phyloP scores from a whole-genome alignment of 31 red algal species.

The Odonthalia washingtoniensis region DNA sequence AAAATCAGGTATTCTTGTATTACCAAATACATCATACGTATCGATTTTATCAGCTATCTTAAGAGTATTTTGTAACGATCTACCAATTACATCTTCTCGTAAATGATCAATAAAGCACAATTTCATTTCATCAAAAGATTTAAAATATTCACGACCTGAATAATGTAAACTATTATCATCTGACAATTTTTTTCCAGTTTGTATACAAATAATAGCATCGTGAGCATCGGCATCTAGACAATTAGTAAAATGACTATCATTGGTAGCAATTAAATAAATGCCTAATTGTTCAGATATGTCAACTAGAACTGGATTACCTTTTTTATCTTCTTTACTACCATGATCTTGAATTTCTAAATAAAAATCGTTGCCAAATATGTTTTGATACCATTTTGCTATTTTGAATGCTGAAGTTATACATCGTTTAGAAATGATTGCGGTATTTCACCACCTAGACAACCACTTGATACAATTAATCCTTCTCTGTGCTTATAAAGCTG shows the following conservation, averaged over 20 bases:
- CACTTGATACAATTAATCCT: slow-evolving; percentile 87
- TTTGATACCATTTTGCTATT: slow-evolving; percentile 85
- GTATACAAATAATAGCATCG: slow-evolving; percentile 93
- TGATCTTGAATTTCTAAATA: slow-evolving; percentile 98
- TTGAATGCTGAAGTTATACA: slow-evolving; percentile 56
- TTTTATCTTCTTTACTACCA: slow-evolving; percentile 67
- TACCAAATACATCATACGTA: too few species aligned
- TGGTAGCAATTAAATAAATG: too few species aligned
- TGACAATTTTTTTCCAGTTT: slow-evolving; percentile 80
- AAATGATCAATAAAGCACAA: too few species aligned
- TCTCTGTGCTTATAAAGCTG: slow-evolving; percentile 78
- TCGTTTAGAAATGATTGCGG: slow-evolving; percentile 69
- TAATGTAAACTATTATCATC: slow-evolving; percentile 89
- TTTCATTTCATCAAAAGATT: slow-evolving; percentile 84
- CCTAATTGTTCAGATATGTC: too few species aligned
- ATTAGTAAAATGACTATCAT: too few species aligned
- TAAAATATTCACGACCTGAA: slow-evolving; percentile 90
- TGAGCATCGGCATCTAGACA: slow-evolving; percentile 83
- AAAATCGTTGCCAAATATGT: slow-evolving; percentile 92
- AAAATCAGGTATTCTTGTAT: too few species aligned
- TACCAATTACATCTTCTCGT: too few species aligned
- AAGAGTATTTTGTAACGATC: too few species aligned
- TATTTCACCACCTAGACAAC: slow-evolving; percentile 90
- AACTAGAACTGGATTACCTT: slow-evolving; percentile 70
- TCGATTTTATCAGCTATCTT: too few species aligned